Evolutionary conservation across 192 early-diverging fungal genomes (phyloP).

Genomic region (Coemansia sp.): DNA sequence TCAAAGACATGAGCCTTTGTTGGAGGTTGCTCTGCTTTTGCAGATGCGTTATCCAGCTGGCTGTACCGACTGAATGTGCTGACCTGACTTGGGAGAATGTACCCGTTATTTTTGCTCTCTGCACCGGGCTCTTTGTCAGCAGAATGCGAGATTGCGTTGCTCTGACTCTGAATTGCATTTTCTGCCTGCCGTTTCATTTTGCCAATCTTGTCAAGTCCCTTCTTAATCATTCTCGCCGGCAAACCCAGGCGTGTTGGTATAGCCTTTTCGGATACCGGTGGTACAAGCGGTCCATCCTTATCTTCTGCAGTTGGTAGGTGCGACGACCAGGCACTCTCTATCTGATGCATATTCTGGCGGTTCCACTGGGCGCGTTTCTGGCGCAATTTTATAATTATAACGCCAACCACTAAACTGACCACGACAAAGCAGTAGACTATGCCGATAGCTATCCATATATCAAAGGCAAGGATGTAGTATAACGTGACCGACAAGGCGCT

Average conservation of each 20-base stretch:
- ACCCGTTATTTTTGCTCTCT: slow-evolving; percentile 1
- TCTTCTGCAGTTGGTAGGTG: background rate
- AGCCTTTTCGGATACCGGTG: no score
- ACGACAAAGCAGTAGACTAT: slow-evolving; percentile 51
- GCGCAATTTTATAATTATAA: slow-evolving; percentile 37
- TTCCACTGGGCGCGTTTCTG: slow-evolving; percentile 34
- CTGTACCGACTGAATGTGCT: background rate
- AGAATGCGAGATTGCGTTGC: background rate
- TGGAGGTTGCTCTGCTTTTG: background rate
- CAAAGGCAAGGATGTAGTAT: slow-evolving; percentile 53
- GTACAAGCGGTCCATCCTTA: background rate
- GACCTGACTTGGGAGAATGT: slow-evolving; percentile 5
- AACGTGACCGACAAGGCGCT: slow-evolving; percentile 45
- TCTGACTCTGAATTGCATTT: background rate
- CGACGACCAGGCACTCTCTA: slow-evolving; percentile 11
- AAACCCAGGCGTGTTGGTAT: no score
- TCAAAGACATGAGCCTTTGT: background rate
- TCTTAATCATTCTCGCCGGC: no score
- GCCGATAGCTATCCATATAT: slow-evolving; percentile 50
- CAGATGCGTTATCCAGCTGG: background rate
- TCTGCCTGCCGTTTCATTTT: no score
- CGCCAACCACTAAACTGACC: slow-evolving; percentile 34
- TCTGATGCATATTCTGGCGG: slow-evolving; percentile 17
- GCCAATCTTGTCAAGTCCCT: no score
- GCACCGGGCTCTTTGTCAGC: background rate